phyloP scores from a whole-genome alignment of 2,329 filamentous ascomycete genomes.

The Fusarium mexicanum region DNA sequence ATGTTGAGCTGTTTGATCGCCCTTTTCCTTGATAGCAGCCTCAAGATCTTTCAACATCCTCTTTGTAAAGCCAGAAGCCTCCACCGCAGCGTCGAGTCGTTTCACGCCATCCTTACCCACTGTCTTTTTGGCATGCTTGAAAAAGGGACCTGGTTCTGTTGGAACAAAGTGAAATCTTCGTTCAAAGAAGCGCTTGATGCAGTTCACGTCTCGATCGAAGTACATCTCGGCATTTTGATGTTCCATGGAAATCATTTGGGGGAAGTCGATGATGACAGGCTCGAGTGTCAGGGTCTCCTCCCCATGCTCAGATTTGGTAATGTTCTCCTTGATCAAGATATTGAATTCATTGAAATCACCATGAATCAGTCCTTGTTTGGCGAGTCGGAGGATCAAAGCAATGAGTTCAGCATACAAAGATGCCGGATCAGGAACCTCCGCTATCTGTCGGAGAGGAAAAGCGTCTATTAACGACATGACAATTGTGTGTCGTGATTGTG shows the following conservation, averaged over 20 bases:
- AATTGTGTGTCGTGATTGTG: slow-evolving; percentile 93
- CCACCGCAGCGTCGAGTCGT: slow-evolving; percentile 85
- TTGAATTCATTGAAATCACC: slow-evolving; percentile 99
- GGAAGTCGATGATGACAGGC: slow-evolving; percentile 95
- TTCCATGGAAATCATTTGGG: slow-evolving; percentile 96
- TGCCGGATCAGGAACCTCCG: slow-evolving; percentile 83
- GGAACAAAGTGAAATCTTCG: slow-evolving; percentile 88
- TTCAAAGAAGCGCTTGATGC: slow-evolving; percentile 94
- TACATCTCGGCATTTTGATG: slow-evolving; percentile 96
- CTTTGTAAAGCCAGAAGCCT: slow-evolving; percentile 94
- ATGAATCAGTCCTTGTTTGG: slow-evolving; percentile 89
- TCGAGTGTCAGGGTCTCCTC: slow-evolving; percentile 63
- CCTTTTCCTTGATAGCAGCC: slow-evolving; percentile 85
- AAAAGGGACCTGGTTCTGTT: slow-evolving; percentile 85
- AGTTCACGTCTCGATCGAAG: slow-evolving; percentile 94
- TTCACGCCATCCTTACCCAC: slow-evolving; percentile 71
- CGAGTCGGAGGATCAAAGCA: slow-evolving; percentile 82
- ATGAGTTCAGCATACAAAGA: slow-evolving; percentile 93
- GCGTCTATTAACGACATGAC: slow-evolving; percentile 96
- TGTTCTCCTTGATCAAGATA: slow-evolving; percentile 86
- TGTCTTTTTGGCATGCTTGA: slow-evolving; percentile 81
- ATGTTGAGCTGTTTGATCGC: slow-evolving; percentile 56
- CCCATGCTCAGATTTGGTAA: slow-evolving; percentile 51
- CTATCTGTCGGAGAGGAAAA: slow-evolving; percentile 89
- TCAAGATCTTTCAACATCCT: slow-evolving; percentile 97